phyloP scores from a whole-genome alignment of 768 basidiomycete genomes.

The Gloeopeniophorella convolvens region DNA sequence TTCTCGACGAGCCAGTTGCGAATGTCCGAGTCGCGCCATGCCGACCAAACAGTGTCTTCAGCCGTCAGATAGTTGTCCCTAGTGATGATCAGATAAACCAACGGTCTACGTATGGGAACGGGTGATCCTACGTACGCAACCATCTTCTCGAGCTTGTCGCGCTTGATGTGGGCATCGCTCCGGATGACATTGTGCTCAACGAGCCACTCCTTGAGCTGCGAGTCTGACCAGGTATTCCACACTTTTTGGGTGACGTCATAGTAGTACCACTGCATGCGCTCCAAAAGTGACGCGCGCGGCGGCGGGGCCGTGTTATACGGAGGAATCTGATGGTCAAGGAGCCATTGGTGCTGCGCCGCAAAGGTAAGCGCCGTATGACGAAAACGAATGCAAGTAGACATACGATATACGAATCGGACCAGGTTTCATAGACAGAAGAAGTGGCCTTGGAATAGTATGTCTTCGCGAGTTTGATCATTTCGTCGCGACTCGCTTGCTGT shows the following conservation, averaged over 20 bases:
- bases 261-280: constrained; percentile 74
- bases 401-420: constrained; percentile 83
- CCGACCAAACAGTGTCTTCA: constrained; percentile 50
- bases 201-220: constrained; percentile 72
- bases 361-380: constrained; percentile 5
- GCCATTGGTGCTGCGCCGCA: constrained; percentile 64
- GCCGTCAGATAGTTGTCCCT: constrained; percentile 66
- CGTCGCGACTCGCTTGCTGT: constrained; percentile 51
- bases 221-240: constrained; percentile 71
- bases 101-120: background rate
- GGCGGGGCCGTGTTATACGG: constrained; percentile 50
- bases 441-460: constrained; percentile 57
- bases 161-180: constrained; percentile 53
- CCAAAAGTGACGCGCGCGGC: constrained; percentile 49
- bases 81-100: background rate
- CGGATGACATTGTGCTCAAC: constrained; percentile 68
- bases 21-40: constrained; percentile 73
- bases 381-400: constrained; percentile 21
- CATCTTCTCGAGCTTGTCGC: constrained; percentile 74
- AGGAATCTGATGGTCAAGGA: constrained; percentile 69
- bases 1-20: constrained; percentile 69
- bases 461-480: constrained; percentile 64
- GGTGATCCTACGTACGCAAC: constrained; percentile 44
- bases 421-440: constrained; percentile 71
- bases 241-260: constrained; percentile 44